Percentiles rank a stretch among this genome's conserved stretches.
phyloP scores from a whole-genome alignment of 2,329 filamentous ascomycete species.

The Blastomyces emzantsi region DNA sequence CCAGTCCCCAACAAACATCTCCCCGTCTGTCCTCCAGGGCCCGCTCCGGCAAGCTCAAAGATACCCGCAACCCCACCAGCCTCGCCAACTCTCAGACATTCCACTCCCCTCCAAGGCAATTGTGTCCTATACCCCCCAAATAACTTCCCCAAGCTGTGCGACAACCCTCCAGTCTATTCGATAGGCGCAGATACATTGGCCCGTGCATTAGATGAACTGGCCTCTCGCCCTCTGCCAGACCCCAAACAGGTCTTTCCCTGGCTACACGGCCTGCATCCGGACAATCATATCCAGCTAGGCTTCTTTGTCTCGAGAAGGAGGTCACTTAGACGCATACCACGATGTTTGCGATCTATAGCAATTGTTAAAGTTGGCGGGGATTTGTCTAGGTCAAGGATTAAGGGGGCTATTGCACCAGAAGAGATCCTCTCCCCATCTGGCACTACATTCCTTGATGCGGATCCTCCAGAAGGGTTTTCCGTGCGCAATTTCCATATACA shows the following conservation, averaged over 20 bases:
- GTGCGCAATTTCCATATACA: slow-evolving; percentile 98
- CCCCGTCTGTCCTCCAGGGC: slow-evolving; percentile 77
- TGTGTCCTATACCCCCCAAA: slow-evolving; percentile 70
- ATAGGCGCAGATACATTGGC: slow-evolving; percentile 61
- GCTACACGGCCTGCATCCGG: slow-evolving; percentile 84
- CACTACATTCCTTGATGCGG: slow-evolving; percentile 66
- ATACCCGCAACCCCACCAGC: slow-evolving; percentile 52
- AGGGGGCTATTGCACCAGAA: slow-evolving; percentile 73
- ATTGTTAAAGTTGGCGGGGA: slow-evolving; percentile 85
- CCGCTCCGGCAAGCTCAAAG: slow-evolving; percentile 38
- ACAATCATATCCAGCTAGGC: slow-evolving; percentile 78
- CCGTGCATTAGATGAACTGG: slow-evolving; percentile 63
- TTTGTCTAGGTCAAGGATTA: slow-evolving; percentile 63
- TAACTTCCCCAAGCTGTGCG: slow-evolving; percentile 49
- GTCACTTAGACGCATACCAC: slow-evolving; percentile 59
- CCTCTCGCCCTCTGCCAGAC: slow-evolving; percentile 73
- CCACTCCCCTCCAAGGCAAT: slow-evolving; percentile 46
- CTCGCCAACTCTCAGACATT: slow-evolving; percentile 53
- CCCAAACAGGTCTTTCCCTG: slow-evolving; percentile 87
- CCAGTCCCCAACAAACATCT: slow-evolving; percentile 82
- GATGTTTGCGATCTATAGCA: slow-evolving; percentile 70
- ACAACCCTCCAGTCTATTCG: slow-evolving; percentile 56
- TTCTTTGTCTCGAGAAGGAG: slow-evolving; percentile 79
- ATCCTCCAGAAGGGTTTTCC: slow-evolving; percentile 84
- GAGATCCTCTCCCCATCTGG: slow-evolving; percentile 59